Evolutionary conservation across 345 rosid species (phyloP), one percentile per base, ranked within the genome.

Genomic region (Chamaenerion angustifolium): DNA sequence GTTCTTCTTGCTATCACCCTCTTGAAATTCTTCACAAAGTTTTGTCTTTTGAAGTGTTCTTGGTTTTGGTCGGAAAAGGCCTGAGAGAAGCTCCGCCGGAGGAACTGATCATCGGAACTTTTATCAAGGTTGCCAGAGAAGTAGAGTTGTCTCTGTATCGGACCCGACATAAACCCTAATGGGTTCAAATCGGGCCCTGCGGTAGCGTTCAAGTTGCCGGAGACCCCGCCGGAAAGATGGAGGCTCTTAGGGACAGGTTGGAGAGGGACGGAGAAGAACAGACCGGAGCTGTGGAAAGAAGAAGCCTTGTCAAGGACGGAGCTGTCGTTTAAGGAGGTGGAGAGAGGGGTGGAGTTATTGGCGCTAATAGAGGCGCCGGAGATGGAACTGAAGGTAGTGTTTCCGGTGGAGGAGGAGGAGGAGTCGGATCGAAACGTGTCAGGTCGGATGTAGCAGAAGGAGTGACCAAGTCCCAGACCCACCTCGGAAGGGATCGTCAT

Each of bases 311-410:
- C 85, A n/a, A 59, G 18, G 46, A 70, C 59, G 60, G 69, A 66
- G 60, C 57, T 74, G 35, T 73, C 78, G 51, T 59, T 56, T 47
- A 75, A 69, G 10, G 86, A 70, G 23, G 73, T 72, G 40, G 95
- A 76, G 35, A 77, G 84, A 3, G 86, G 80, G 1, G 96, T 74
- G 0, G 96, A 87, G 8, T 85, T 66, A 69, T 92, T 92, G 55
- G 98, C 96, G 54, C 98, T 77, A 47, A 87, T 76, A 14, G 95
- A 92, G 15, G 98, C 96, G 17, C 98, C 98, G 71, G 98, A 82
- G 46, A 92, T 92, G 23, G 88, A 58, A 3, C 78, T 77, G 70
- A 92, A 80, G 40, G 93, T 72, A 25, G 83, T 70, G 46, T 70
- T 59, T 16, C 56, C 43, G 52, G 61, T 21, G 16, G 64, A 42